Evolutionary conservation across 2,329 filamentous ascomycete genomes (phyloP).

Genomic region (Fusarium oligoseptatum): DNA sequence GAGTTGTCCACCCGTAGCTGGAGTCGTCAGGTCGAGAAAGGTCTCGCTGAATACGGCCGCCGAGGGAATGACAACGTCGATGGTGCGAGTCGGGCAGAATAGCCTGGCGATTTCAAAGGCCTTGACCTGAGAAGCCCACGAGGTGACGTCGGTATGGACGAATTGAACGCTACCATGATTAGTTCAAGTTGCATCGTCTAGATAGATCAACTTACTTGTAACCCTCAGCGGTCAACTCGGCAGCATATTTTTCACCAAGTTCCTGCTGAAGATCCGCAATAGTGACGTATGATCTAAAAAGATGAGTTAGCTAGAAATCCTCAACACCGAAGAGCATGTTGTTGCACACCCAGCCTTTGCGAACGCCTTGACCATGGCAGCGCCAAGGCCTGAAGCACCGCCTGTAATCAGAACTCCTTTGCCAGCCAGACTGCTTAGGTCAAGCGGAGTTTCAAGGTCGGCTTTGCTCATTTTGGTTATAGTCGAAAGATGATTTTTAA

Average conservation of each 20-base stretch:
- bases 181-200: not conserved
- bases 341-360: not conserved
- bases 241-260: not conserved
- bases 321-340: not conserved
- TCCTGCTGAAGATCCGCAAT: not conserved
- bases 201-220: not conserved
- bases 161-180: not conserved
- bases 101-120: not conserved
- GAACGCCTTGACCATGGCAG: not conserved
- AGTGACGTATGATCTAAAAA: not conserved
- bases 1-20: not conserved
- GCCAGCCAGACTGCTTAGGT: not conserved
- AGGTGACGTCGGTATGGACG: not conserved
- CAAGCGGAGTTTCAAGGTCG: not conserved
- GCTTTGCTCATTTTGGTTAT: not conserved
- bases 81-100: too few species aligned
- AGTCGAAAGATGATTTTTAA: too few species aligned
- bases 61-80: not conserved
- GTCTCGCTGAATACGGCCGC: not conserved
- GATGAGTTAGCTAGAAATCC: not conserved
- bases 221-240: not conserved
- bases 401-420: not conserved
- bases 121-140: not conserved
- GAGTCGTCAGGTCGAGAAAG: not conserved
- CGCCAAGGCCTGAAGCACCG: not conserved